Base-by-base conservation (phyloP, 2,329 filamentous ascomycete genomes). In the Xylaria sp. region DNA sequence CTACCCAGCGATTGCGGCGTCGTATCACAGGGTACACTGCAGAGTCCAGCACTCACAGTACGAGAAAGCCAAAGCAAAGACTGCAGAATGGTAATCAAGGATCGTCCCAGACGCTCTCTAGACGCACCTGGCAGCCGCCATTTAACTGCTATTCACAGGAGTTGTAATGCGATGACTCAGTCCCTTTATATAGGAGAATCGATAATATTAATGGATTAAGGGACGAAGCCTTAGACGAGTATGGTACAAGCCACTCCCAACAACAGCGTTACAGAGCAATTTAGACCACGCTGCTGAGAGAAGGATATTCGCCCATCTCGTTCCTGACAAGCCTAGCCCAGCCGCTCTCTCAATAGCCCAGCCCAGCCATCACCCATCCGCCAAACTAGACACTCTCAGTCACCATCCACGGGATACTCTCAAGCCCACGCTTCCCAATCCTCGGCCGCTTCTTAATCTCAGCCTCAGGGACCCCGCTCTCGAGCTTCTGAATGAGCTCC, bases 401-500 rank as follows among this genome's bases (percentile, higher is more conserved):
- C 4, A 60, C 9, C 15, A 31, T 28, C 28, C 28, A 48, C 9
- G 72, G 70, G 37, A 72, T 15, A 5, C 23, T 39, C 0, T 74
- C 73, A 1, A 72, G 5, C 2, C 63, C 69, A 3, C 77, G 74
- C 12, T 72, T 44, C 3, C 78, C 78, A 44, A 74, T 73, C n/a
- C 74, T 66, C 1, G 70, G 62, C 1, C 75, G 65, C 64, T 75
- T 77, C 70, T 73, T 77, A 37, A 80, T 60, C 41, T 74, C 71
- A 1, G 61, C 51, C 56, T 77, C 74, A 7, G 72, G 44, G 50
- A 76, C 75, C 13, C 78, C 78, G 10, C 48, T 69, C 46, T 71
- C 58, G 6, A 79, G 50, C 12, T 74, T 70, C 8, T 41, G 61
- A 48, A 82, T 76, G 39, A 82, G 69, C 1, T 84, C 83, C 25